Conservation (phyloP, 441 rosid genomes). For the Erodium moschatum region DNA sequence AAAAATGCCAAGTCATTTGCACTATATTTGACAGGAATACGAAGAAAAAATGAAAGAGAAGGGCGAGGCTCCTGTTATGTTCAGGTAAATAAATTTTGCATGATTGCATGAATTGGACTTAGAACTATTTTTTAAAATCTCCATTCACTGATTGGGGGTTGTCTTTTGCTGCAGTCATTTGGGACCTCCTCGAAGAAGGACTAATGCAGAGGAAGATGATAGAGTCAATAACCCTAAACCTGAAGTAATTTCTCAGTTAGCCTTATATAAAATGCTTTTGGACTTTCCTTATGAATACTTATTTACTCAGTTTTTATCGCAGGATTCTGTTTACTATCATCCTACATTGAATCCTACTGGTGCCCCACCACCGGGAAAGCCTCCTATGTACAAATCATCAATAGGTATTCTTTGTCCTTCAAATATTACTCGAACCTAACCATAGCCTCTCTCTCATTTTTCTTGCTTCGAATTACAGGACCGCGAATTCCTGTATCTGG, state of each 20-base stretch:
- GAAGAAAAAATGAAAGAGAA: slow-evolving; percentile 87
- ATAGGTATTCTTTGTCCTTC: slow-evolving; percentile 40
- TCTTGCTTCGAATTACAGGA: slow-evolving; percentile 38
- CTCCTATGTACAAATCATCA: slow-evolving; percentile 85
- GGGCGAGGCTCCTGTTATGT: slow-evolving; percentile 95
- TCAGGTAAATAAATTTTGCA: slow-evolving; percentile 44
- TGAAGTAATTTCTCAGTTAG: slow-evolving; percentile 44
- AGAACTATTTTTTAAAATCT: slow-evolving; percentile 11
- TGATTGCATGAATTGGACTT: not conserved
- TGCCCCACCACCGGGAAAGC: slow-evolving; percentile 97
- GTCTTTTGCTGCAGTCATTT: slow-evolving; percentile 57
- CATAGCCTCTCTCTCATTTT: slow-evolving; percentile 10
- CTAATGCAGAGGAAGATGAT: slow-evolving; percentile 78
- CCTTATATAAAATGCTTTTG: slow-evolving; percentile 13
- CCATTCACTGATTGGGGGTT: slow-evolving; percentile 22
- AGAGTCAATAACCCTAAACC: slow-evolving; percentile 69
- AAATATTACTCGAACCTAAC: not conserved
- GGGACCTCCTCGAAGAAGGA: slow-evolving; percentile 67
- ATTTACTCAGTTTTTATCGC: slow-evolving; percentile 22
- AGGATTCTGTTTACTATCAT: slow-evolving; percentile 96
- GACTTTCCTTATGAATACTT: slow-evolving; percentile 11
- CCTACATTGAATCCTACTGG: slow-evolving; percentile 94
- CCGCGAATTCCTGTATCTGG: slow-evolving; percentile 62
- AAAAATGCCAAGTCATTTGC: slow-evolving; percentile 9
- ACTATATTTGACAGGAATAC: slow-evolving; percentile 46